Percentiles rank a stretch among this genome's conserved stretches.
Conservation (phyloP, 345 rosid genomes). For the Acer negundo region DNA sequence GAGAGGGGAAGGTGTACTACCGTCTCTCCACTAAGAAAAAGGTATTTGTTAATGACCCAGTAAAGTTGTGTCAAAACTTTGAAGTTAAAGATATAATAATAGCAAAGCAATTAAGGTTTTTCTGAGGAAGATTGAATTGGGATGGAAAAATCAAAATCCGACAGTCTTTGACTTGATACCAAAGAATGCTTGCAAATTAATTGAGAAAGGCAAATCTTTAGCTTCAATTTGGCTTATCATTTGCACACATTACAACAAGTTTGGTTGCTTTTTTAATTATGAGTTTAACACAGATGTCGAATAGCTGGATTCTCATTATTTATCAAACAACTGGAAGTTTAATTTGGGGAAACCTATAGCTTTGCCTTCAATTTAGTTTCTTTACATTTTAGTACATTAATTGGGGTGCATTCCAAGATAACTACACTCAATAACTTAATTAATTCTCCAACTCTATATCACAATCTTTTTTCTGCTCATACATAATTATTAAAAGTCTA, state of each 20-base stretch:
- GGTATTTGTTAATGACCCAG: not conserved
- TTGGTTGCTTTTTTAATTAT: not conserved
- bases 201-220: too few species aligned
- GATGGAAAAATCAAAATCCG: not conserved
- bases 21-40: too few species aligned
- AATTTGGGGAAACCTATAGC: not conserved
- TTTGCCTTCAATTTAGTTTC: slow-evolving; percentile 26
- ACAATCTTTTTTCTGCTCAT: too few species aligned
- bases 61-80: not conserved
- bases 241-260: not conserved
- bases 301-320: not conserved
- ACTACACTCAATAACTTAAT: not conserved
- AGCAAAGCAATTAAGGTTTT: not conserved
- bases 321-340: not conserved
- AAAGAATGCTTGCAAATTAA: not conserved
- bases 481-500: too few species aligned
- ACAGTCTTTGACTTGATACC: slow-evolving; percentile 5
- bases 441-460: too few species aligned
- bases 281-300: slow-evolving; percentile 12
- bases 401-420: slow-evolving; percentile 28
- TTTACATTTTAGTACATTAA: slow-evolving; percentile 16
- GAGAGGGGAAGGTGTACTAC: too few species aligned
- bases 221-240: too few species aligned
- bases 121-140: not conserved
- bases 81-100: not conserved